Conservation (phyloP, 768 basidiomycete genomes). For the Lentinula aciculospora region DNA sequence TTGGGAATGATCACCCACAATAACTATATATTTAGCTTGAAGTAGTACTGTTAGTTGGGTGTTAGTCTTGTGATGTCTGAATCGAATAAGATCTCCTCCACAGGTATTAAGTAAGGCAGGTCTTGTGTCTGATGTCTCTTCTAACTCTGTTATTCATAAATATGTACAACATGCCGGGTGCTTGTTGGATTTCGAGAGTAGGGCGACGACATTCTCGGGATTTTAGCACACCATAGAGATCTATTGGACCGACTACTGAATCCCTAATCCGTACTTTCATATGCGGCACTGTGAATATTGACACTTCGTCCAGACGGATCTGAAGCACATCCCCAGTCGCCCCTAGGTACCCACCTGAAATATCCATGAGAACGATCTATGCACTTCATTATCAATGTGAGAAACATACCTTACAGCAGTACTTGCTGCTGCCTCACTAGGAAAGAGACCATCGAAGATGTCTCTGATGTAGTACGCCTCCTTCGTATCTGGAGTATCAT, state of each 20-base stretch:
- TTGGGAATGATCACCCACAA: no score
- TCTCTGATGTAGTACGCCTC: slow-evolving; percentile 94
- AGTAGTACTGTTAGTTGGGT: not conserved
- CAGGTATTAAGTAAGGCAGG: no score
- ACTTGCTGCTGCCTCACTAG: slow-evolving; percentile 74
- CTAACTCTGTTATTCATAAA: no score
- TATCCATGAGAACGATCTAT: not conserved
- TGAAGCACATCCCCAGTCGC: slow-evolving; percentile 93
- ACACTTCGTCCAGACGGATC: slow-evolving; percentile 97
- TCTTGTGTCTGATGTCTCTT: no score
- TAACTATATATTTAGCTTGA: no score
- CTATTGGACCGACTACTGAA: not conserved
- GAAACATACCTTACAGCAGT: slow-evolving; percentile 82
- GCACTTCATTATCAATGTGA: slow-evolving; percentile 1
- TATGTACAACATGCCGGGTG: no score
- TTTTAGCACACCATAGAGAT: no score
- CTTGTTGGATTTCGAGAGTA: no score
- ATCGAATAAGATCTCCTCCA: no score
- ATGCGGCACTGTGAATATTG: slow-evolving; percentile 92
- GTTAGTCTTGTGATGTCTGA: not conserved
- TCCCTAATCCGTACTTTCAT: slow-evolving; percentile 27
- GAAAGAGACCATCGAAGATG: slow-evolving; percentile 90
- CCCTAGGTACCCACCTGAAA: slow-evolving; percentile 83
- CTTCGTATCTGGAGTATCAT: slow-evolving; percentile 89
- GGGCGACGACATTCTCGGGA: no score